These are phyloP conservation scores for Gamsiella multidivaricata DNA, from an alignment of 192 early-diverging fungal species.

Conservation along the genomic window DNA sequence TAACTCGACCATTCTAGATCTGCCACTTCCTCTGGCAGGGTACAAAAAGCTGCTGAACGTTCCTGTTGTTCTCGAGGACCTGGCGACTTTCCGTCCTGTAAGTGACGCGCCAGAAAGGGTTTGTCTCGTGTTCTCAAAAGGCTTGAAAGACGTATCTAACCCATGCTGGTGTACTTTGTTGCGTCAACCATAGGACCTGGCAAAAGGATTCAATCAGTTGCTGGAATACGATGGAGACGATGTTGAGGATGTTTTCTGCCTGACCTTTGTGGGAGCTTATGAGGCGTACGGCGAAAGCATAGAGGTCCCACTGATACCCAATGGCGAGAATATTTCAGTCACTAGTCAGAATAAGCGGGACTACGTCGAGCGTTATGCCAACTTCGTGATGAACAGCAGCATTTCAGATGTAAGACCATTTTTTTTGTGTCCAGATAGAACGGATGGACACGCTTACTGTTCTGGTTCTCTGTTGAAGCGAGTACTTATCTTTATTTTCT, in stretches of 20 bases:
- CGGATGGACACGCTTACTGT: background rate
- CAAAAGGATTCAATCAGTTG: conserved; percentile 84
- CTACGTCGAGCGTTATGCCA: conserved; percentile 86
- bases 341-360: conserved; percentile 75
- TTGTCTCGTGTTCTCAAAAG: background rate
- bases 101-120: background rate
- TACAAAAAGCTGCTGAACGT: conserved; percentile 92
- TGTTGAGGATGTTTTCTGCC: conserved; percentile 86
- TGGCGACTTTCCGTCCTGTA: conserved; percentile 76
- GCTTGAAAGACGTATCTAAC: too few relatives aligned
- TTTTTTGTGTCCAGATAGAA: background rate
- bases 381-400: conserved; percentile 83
- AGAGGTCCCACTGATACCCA: conserved; percentile 71
- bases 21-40: conserved; percentile 80
- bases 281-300: conserved; percentile 76
- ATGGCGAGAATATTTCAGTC: conserved; percentile 70
- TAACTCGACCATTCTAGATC: conserved; percentile 92
- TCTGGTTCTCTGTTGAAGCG: too few relatives aligned
- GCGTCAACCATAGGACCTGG: conserved; percentile 70
- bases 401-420: conserved; percentile 58
- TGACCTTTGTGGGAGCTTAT: conserved; percentile 81
- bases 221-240: conserved; percentile 82
- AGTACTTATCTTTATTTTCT: too few relatives aligned
- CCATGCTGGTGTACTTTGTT: background rate
- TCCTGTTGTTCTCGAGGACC: conserved; percentile 80